These are phyloP conservation scores for Ceratocystis destructans DNA, from an alignment of 2,329 filamentous ascomycete species.

Conservation along the genomic window DNA sequence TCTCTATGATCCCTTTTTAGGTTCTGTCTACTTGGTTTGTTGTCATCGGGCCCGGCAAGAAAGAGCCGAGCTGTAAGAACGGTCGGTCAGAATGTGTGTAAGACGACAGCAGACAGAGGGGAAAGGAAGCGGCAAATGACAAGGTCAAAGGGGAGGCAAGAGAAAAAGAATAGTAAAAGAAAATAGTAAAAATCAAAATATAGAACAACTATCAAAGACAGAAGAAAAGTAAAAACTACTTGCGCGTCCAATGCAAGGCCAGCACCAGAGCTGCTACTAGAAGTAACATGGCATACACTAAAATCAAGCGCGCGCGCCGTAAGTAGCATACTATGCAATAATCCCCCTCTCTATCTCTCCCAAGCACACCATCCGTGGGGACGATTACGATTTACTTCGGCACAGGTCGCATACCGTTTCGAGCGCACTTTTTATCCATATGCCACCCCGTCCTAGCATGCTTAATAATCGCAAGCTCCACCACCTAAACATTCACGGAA, in stretches of 20 bases:
- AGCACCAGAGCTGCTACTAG: no score
- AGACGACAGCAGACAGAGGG: neutral
- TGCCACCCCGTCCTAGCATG: neutral
- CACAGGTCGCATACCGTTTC: constrained; percentile 4
- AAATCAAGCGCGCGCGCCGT: no score
- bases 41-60: constrained; percentile 1
- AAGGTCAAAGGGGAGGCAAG: neutral
- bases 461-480: neutral
- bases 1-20: neutral
- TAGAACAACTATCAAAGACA: neutral
- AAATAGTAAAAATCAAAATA: neutral
- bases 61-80: neutral
- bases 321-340: neutral
- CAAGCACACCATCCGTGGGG: constrained; percentile 11
- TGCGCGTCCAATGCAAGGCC: no score
- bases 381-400: constrained; percentile 6
- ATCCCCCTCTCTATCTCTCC: neutral
- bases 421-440: neutral
- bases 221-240: neutral
- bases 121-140: neutral
- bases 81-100: neutral
- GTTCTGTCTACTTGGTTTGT: neutral
- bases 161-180: neutral
- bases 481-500: neutral
- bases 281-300: no score